Evolutionary conservation across 1,139 yeast species (phyloP).

Genomic region (Pichia terricola): DNA sequence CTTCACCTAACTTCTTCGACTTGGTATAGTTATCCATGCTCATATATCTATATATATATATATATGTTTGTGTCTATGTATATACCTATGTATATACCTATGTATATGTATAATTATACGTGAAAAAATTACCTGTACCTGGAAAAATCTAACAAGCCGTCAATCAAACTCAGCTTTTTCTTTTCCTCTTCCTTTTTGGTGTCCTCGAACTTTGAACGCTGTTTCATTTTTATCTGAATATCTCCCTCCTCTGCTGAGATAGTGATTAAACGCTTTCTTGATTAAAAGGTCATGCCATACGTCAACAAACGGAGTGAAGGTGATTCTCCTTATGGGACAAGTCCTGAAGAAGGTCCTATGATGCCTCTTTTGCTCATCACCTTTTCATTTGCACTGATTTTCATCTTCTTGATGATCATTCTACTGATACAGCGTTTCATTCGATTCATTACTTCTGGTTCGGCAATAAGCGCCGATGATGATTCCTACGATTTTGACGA

Average conservation of each 20-base stretch:
- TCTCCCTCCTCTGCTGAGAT: too few species aligned
- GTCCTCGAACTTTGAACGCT: too few species aligned
- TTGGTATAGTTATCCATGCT: slow-evolving; percentile 19
- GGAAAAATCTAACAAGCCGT: background rate
- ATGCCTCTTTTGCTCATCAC: slow-evolving; percentile 15
- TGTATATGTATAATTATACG: too few species aligned
- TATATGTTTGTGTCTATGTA: background rate
- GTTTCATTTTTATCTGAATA: too few species aligned
- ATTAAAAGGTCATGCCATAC: too few species aligned
- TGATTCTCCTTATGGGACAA: too few species aligned
- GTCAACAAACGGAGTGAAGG: too few species aligned
- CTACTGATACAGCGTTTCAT: slow-evolving; percentile 10
- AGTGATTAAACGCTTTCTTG: too few species aligned
- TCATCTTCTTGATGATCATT: slow-evolving; percentile 9
- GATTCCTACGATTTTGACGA: slow-evolving; percentile 22
- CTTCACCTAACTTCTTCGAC: slow-evolving; percentile 93
- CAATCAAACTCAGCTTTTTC: background rate
- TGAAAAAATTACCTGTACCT: too few species aligned
- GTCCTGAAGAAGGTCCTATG: slow-evolving; percentile 6
- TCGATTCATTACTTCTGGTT: slow-evolving; percentile 12
- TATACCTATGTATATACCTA: too few species aligned
- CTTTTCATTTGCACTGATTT: slow-evolving; percentile 14
- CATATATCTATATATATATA: too few species aligned
- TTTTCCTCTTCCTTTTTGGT: too few species aligned
- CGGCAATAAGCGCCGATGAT: slow-evolving; percentile 4